Percentiles rank a stretch among this genome's conserved stretches.
phyloP scores from a whole-genome alignment of 2,329 filamentous ascomycete species.

The Neoscytalidium dimidiatum region DNA sequence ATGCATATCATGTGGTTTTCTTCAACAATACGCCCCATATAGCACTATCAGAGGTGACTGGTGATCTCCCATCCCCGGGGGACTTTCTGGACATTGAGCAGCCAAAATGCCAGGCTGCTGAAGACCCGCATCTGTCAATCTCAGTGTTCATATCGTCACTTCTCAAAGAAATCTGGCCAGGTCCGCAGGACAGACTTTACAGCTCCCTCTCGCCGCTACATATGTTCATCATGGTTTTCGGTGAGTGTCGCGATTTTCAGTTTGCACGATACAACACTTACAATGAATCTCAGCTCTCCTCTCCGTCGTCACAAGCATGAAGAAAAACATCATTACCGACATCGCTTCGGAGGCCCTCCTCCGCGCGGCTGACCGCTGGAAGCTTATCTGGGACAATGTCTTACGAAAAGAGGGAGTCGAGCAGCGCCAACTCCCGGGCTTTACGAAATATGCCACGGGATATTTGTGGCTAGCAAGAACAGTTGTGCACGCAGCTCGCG shows the following conservation, averaged over 20 bases:
- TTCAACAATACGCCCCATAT: neutral
- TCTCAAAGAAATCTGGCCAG: neutral
- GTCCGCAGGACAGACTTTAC: neutral
- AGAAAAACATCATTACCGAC: neutral
- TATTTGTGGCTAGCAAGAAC: neutral
- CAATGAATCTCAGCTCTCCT: neutral
- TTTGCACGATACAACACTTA: neutral
- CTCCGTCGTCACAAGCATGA: neutral
- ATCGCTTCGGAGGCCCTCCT: neutral
- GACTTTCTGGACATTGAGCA: neutral
- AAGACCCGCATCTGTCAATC: neutral
- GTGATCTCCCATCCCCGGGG: neutral
- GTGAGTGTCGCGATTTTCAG: neutral
- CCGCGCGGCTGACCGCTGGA: neutral
- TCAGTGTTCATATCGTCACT: neutral
- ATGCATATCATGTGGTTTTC: neutral
- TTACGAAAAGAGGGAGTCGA: neutral
- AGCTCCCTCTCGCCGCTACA: neutral
- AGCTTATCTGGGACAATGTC: neutral
- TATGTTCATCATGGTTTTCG: neutral
- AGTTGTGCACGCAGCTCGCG: neutral
- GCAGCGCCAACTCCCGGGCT: neutral
- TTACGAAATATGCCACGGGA: neutral
- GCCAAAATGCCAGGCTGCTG: too few species aligned
- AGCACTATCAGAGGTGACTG: neutral